Base-by-base conservation (phyloP, 1,284 basidiomycete genomes). In the Boletellus deceptivus region DNA sequence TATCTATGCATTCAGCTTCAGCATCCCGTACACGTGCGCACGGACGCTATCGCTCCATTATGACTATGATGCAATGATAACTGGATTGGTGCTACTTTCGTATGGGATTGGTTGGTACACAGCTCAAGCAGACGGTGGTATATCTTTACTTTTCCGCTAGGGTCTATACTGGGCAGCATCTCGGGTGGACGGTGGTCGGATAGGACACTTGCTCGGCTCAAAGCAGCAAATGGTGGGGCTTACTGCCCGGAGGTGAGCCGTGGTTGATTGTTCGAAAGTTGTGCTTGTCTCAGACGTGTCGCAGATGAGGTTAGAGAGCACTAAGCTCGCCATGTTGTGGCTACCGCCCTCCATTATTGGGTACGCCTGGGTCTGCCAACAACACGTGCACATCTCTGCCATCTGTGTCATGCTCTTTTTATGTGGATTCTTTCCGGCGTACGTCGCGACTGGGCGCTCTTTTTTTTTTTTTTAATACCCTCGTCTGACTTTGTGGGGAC, bases 131-230 rank as follows among this genome's bases (percentile, higher is more conserved):
- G 20, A 20, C 20, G 11, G 29, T 29, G 11, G 20, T 20, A 4
- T 35, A 2, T 1, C 11, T 5, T 46, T 29, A 6, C 10, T 17
- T 17, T 46, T 8, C 22, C 36, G 6, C 49, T 73, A 68, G 89
- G 91, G 3, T 79, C 78, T 53, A 75, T 92, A 13, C 53, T 73
- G 0, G 92, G 92, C 2, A 88, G 84, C 46, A 59, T 93, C 14
- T 55, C 86, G 0, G 93, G 92, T 2, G 93, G 93, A 0, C 72
- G 83, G 10, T 91, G 83, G 72, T 90, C 86, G 2, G 93, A 96
- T 65, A 68, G 71, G 46, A 75, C 83, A 33, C 75, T 93, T 29
- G 65, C 70, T 9, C 71, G 73, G 35, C 70, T 88, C 29, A 88
- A 81, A 55, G 75, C 72, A 31, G 70, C 73, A 35, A 87, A 90